These are phyloP conservation scores for Phlyctochytrium arcticum DNA, from an alignment of 192 early-diverging fungal species.

Conservation along the genomic window DNA sequence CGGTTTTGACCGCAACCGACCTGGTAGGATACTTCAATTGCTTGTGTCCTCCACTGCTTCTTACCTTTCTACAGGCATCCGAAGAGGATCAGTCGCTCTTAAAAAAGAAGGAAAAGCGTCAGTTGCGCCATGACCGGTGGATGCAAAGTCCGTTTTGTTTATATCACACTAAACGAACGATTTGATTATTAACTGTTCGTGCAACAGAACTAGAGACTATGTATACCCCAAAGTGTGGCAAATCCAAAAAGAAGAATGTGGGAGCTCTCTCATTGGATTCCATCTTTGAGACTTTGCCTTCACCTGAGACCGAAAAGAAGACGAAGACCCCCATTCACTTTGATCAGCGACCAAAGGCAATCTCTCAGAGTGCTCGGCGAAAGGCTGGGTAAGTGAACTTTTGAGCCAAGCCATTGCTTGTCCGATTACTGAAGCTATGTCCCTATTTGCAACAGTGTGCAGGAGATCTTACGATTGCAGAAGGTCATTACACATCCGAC, in stretches of 20 bases:
- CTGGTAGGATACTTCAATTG: background rate
- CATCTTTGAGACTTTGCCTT: constrained; percentile 7
- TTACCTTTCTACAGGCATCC: background rate
- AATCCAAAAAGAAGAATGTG: background rate
- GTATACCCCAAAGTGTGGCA: background rate
- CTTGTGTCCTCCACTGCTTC: background rate
- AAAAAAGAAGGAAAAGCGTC: constrained; percentile 18
- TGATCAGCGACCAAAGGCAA: background rate
- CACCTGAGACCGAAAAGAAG: background rate
- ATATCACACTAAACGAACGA: background rate
- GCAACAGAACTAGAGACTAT: constrained; percentile 8
- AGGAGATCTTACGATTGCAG: constrained; percentile 68
- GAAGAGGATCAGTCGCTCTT: background rate
- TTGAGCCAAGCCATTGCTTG: too few relatives aligned
- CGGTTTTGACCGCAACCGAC: background rate
- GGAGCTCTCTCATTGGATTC: background rate
- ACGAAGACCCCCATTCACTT: background rate
- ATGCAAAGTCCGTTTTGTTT: constrained; percentile 13
- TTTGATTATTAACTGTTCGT: background rate
- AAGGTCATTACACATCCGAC: constrained; percentile 68
- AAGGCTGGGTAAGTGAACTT: constrained; percentile 50
- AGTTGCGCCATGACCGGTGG: constrained; percentile 27
- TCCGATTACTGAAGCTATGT: too few relatives aligned
- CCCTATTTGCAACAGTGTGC: too few relatives aligned
- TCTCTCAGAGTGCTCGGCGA: constrained; percentile 50